phyloP scores from a whole-genome alignment of 352 stramenopile species.

The Lagenidium sp. region DNA sequence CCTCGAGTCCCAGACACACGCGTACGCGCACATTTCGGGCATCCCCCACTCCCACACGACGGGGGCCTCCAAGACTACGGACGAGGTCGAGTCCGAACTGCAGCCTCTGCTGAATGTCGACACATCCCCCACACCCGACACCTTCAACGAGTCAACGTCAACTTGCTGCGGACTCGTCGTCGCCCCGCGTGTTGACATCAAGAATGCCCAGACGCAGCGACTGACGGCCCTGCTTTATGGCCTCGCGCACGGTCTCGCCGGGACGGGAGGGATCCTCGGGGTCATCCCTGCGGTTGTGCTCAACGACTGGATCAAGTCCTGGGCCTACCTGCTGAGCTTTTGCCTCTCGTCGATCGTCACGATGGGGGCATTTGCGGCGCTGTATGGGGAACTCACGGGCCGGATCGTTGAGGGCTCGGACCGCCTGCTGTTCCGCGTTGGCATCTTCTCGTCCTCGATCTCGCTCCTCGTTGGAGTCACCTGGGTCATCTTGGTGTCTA shows the following conservation, averaged over 20 bases:
- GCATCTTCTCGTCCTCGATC: constrained; percentile 45
- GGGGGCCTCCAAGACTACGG: too few species aligned
- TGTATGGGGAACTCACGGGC: constrained; percentile 60
- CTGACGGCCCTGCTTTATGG: constrained; percentile 57
- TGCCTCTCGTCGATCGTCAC: constrained; percentile 78
- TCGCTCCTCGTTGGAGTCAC: constrained; percentile 44
- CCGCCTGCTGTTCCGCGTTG: constrained; percentile 33
- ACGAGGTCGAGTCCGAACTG: constrained; percentile 3
- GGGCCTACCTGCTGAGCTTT: constrained; percentile 74
- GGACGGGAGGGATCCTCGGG: constrained; percentile 43
- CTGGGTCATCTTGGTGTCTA: constrained; percentile 48
- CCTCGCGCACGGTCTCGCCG: constrained; percentile 69
- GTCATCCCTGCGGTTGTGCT: constrained; percentile 76
- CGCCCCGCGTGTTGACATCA: constrained; percentile 10
- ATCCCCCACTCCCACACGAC: background rate
- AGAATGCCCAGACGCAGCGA: constrained; percentile 26
- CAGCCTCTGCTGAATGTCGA: background rate
- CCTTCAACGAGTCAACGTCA: too few species aligned
- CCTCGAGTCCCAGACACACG: background rate
- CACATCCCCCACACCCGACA: background rate
- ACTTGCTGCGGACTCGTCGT: constrained; percentile 22
- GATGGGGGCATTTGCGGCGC: constrained; percentile 77
- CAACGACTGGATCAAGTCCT: constrained; percentile 45
- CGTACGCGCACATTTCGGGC: background rate
- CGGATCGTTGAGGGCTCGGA: constrained; percentile 25